These are phyloP conservation scores for Castanea sativa DNA, from an alignment of 306 rosid genomes.

Conservation along the genomic window DNA sequence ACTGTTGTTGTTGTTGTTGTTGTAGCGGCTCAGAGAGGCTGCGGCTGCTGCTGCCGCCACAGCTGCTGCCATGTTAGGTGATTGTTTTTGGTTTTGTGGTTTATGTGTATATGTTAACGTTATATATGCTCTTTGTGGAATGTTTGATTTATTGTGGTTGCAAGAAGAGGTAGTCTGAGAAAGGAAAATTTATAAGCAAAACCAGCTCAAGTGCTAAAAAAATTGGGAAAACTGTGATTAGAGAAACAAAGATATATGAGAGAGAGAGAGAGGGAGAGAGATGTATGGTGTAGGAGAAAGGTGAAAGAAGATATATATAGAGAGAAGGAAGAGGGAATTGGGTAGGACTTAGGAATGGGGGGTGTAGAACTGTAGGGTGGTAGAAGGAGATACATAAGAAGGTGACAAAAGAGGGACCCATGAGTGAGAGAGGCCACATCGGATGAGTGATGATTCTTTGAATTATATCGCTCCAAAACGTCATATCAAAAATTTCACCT, in stretches of 20 bases:
- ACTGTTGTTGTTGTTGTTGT: background rate
- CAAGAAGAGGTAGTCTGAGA: background rate
- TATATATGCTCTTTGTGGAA: too few relatives aligned
- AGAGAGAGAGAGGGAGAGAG: background rate
- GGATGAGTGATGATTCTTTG: slow-evolving; percentile 18
- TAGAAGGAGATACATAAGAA: background rate
- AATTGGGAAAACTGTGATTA: background rate
- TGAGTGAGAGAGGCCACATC: slow-evolving; percentile 27
- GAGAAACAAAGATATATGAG: background rate
- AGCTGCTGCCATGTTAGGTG: slow-evolving; percentile 31
- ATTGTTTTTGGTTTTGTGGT: too few relatives aligned
- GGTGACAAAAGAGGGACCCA: slow-evolving; percentile 35
- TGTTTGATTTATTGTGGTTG: too few relatives aligned
- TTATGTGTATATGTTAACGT: too few relatives aligned
- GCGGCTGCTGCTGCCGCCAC: slow-evolving; percentile 29
- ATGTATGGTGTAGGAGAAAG: background rate
- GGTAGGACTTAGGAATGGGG: too few relatives aligned
- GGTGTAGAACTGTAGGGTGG: too few relatives aligned
- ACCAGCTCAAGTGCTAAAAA: background rate
- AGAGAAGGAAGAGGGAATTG: background rate
- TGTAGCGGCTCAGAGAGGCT: slow-evolving; percentile 7
- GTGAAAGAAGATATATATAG: background rate
- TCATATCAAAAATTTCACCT: slow-evolving; percentile 14
- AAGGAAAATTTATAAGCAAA: background rate
- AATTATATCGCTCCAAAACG: slow-evolving; percentile 27